phyloP scores from a whole-genome alignment of 2,329 filamentous ascomycete species.

The Ambrosiella cleistominuta region DNA sequence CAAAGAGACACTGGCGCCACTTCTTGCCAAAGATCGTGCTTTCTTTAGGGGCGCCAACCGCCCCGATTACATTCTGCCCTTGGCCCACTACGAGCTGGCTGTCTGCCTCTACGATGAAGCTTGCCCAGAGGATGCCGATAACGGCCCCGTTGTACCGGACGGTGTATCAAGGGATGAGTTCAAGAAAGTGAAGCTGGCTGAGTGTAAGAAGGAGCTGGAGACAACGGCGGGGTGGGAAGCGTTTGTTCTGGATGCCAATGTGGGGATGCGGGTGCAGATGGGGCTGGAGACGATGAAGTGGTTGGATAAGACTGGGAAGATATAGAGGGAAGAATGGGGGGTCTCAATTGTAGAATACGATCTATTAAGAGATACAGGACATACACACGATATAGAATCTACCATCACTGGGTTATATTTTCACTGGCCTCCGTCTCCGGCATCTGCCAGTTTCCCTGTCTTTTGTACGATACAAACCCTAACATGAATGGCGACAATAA shows the following conservation, averaged over 20 bases:
- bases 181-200: conserved; percentile 32
- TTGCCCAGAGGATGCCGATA: conserved; percentile 21
- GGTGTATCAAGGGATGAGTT: conserved; percentile 17
- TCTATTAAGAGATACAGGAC: neutral
- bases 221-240: conserved; percentile 52
- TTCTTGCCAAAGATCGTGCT: conserved; percentile 42
- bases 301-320: conserved; percentile 24
- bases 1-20: conserved; percentile 41
- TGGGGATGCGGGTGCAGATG: conserved; percentile 56
- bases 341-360: neutral
- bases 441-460: too few relatives aligned
- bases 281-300: conserved; percentile 47
- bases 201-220: conserved; percentile 47
- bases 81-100: conserved; percentile 73
- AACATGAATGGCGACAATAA: too few relatives aligned
- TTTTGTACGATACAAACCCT: too few relatives aligned
- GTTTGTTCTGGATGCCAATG: conserved; percentile 56
- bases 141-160: neutral
- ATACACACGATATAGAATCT: neutral
- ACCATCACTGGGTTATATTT: too few relatives aligned
- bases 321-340: neutral
- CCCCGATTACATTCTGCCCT: conserved; percentile 56
- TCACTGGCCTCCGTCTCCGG: too few relatives aligned
- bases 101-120: conserved; percentile 63
- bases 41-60: conserved; percentile 41